Evolutionary conservation across 805 yeast species (phyloP), one percentile per base, ranked within the genome.

Genomic region (Torulaspora indica): DNA sequence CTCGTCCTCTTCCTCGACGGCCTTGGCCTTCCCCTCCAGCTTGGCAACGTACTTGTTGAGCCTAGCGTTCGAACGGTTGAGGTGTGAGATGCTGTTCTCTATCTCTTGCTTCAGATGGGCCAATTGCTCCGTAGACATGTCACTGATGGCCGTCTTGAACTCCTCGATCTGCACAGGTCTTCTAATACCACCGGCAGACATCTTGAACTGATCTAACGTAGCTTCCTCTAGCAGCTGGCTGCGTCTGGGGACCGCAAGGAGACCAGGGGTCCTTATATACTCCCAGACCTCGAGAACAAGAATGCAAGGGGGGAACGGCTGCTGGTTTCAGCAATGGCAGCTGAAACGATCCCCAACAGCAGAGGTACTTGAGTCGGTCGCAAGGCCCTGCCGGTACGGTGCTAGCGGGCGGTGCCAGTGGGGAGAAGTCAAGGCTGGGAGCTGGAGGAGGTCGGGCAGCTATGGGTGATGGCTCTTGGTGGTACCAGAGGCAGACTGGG

Each of bases 61-160:
- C 34, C 74, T 64, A 22, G 61, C 59, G 52, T 81, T 82, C 1
- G 87, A 78, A 35, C 74, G 75, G 35, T 65, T 52, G 39, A 82
- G 58, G 56, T 77, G 78, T 3, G 49, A 45, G 13, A 78, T 56
- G 13, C 83, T 75, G 34, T 63, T 67, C 10, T 45, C 45, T n/a
- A 76, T 54, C 45, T 67, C 69, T 12, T 45, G 36, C 32, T 63
- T 58, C 14, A 73, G 56, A 1, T 55, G 46, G 7, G 51, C 39
- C 32, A 77, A 52, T 40, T 75, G 73, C 2, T 67, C 74, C 33
- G 73, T 77, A 0, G 78, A 62, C 20, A 80, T 70, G 1, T 77
- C 81, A 14, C 69, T 71, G n/a, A 79, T 71, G 29, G 82, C 80
- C 0, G 62, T 63, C 12, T 53, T 64, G 56, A 80, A 79, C 47